Base-by-base conservation (phyloP, 139 green algal genomes). In the Chlamydomonas sp. region DNA sequence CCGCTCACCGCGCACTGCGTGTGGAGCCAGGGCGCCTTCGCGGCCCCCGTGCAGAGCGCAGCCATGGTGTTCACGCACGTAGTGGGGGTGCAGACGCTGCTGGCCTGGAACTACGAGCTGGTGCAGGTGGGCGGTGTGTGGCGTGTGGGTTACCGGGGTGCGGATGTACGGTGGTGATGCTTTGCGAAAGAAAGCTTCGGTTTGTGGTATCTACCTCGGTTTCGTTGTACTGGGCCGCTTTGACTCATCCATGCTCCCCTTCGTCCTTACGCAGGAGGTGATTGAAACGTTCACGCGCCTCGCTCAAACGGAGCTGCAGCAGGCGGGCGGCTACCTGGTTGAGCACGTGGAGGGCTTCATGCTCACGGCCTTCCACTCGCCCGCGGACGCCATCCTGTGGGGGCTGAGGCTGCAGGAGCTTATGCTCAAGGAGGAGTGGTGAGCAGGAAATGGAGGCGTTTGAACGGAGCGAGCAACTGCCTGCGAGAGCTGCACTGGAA, bases 61-160 rank as follows among this genome's bases (percentile, higher is more conserved):
- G 69, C 60, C 82, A 91, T 91, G 88, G 88, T 91, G 88, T 89
- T 91, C 88, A 91, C 78, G 71, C 78, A 91, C 73, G 74, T 89
- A 49, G 84, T 89, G 71, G 88, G 88, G n/a, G 88, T 91, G 72
- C 84, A 89, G 64, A 86, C 88, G 72, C 83, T 91, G 59, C 83
- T 91, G 72, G 83, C 78, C 2, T 91, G 88, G 88, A 81, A 91
- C 78, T 89, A 89, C 63, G 88, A 89, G 31, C 60, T 89, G 12
- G 75, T 86, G 66, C 63, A 75, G 77, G 73, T 79, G 18, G 77
- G 81, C 83, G 57, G 62, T 67, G 3, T 61, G 74, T 15, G 76
- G 77, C 49, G 64, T 14, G 14, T 67, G 64, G 31, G 63, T 80
- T 12, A 76, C 83, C 5, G 60, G 76, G 83, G 20, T 63, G 9